phyloP scores from a whole-genome alignment of 2,329 filamentous ascomycete species.

The Aureobasidium musti region DNA sequence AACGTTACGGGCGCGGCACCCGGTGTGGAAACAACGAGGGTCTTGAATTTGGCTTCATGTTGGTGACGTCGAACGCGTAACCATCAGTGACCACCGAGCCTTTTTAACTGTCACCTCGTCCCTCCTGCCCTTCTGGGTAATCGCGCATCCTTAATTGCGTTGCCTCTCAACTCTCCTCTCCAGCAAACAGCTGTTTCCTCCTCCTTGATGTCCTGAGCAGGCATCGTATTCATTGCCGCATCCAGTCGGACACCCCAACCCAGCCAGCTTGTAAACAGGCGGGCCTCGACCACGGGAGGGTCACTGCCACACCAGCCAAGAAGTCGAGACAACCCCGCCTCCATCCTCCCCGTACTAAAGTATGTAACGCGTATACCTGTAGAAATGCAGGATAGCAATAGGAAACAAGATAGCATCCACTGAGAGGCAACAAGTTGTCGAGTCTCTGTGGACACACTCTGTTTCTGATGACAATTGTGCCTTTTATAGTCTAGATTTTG shows the following conservation, averaged over 20 bases:
- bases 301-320: constrained; percentile 15
- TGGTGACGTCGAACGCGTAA: constrained; percentile 6
- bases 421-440: too few species aligned
- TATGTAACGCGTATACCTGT: too few species aligned
- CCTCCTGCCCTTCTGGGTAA: neutral
- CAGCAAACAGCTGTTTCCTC: neutral
- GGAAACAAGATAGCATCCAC: too few species aligned
- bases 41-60: neutral
- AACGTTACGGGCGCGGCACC: neutral
- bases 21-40: constrained; percentile 2
- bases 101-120: neutral
- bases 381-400: too few species aligned
- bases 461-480: too few species aligned
- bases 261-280: neutral
- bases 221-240: neutral
- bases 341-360: too few species aligned
- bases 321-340: neutral
- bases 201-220: neutral
- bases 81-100: neutral
- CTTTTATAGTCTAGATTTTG: too few species aligned
- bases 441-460: too few species aligned
- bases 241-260: neutral
- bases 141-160: neutral
- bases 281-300: neutral
- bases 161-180: neutral